A percentile compares a stretch with the other conserved stretches of the same genome.
Evolutionary conservation across 768 basidiomycete genomes (phyloP).

Genomic region (Tricholoma saponaceum): DNA sequence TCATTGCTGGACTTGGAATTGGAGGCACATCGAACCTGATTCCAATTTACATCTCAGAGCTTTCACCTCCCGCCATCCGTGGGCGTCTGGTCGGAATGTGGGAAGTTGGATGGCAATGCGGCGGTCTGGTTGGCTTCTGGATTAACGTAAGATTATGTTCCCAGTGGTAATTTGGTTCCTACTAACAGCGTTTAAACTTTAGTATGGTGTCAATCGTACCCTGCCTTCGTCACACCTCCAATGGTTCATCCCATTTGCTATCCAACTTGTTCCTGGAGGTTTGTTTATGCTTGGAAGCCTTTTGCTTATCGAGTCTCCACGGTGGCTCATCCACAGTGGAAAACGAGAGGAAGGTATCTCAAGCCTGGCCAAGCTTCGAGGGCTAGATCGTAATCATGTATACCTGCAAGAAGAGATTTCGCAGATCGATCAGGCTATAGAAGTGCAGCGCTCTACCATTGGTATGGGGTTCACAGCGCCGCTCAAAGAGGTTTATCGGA

Average conservation of each 20-base stretch:
- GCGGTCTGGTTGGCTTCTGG: constrained; percentile 39
- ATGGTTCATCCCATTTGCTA: constrained; percentile 35
- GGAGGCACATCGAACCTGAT: constrained; percentile 34
- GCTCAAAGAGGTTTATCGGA: constrained; percentile 24
- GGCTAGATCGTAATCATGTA: constrained; percentile 23
- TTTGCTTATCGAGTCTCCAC: constrained; percentile 31
- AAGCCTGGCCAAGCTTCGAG: constrained; percentile 29
- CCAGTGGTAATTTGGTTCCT: background rate
- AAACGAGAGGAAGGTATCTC: constrained; percentile 24
- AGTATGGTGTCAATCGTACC: constrained; percentile 28
- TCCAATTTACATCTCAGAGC: constrained; percentile 41
- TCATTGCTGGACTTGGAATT: constrained; percentile 37
- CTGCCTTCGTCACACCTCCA: constrained; percentile 25
- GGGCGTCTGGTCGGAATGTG: constrained; percentile 45
- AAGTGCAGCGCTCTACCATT: constrained; percentile 27
- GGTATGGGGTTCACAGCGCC: constrained; percentile 32
- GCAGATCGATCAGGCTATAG: constrained; percentile 28
- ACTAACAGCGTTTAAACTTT: too few species aligned
- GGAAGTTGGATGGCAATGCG: constrained; percentile 46
- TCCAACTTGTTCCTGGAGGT: constrained; percentile 34
- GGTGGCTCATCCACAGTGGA: constrained; percentile 34
- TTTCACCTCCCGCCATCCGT: constrained; percentile 39
- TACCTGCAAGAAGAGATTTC: constrained; percentile 29
- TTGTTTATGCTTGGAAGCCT: constrained; percentile 28
- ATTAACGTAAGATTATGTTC: constrained; percentile 18